Base-by-base conservation (phyloP, 768 basidiomycete genomes). In the Boletellus ananiceps region DNA sequence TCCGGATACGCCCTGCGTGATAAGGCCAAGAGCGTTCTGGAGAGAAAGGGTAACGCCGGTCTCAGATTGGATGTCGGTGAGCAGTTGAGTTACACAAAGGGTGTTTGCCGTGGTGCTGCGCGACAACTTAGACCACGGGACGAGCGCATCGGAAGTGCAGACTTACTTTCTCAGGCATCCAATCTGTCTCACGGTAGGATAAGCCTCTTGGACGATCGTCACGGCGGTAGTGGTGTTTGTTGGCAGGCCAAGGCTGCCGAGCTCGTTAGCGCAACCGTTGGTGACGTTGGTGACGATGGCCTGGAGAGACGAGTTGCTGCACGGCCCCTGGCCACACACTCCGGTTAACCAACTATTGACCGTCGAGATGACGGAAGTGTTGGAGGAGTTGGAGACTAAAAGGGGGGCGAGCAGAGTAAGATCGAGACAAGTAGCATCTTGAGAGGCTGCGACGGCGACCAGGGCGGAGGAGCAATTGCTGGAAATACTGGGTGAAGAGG, bases 111-210 rank as follows among this genome's bases (percentile, higher is more conserved):
- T 61, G 34, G 73, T 67, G 53, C 70, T 70, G 54, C 42, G 35
- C 25, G 27, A 50, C 29, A 29, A 8, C 29, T 40, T 15, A 48
- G 33, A 43, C 2, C 38, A 36, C 1, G 5, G 32, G 11, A 6
- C 21, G 25, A 13, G 19, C 13, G 9, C 0, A 2, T 15, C 5
- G 14, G 16, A 40, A 40, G 40, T 5, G 19, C 19, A 21, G 12
- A 74, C 82, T 53, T 60, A 88, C 87, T 86, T 77, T 50, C 81
- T 74, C 58, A 88, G 67, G 62, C 88, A 91, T 9, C 68, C 62
- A 8, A 83, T 59, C 53, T 83, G 63, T 45, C 85, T 74, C 4
- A 71, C 71, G 2, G 75, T 70, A 2, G 86, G 83, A 62, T 86
- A 90, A 29, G 62, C 73, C 38, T 60, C 56, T 59, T 86, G 71